Conservation (phyloP, 2,329 filamentous ascomycete genomes). For the Knufia petricola region DNA sequence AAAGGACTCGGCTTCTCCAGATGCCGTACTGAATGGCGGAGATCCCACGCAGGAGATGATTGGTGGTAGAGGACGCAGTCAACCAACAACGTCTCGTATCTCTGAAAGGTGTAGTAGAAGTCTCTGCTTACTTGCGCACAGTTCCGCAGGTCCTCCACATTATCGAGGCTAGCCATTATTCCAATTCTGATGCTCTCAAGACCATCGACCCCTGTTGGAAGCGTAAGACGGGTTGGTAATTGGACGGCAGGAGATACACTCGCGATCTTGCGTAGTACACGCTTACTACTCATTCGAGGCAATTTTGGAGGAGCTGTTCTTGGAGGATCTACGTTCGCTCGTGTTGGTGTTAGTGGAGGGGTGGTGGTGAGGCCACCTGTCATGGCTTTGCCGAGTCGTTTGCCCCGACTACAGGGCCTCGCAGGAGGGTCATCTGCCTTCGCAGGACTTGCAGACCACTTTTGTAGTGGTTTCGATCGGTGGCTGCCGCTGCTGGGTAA, state of each 20-base stretch:
- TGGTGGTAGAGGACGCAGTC: conserved; percentile 17
- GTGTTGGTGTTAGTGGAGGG: not conserved
- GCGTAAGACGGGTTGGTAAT: not conserved
- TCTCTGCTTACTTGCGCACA: conserved; percentile 21
- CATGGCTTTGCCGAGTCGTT: conserved; percentile 8
- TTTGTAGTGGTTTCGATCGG: not conserved
- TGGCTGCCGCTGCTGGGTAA: not conserved
- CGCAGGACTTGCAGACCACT: not conserved
- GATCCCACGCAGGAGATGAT: conserved; percentile 21
- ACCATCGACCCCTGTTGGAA: not conserved
- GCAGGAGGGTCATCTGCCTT: not conserved
- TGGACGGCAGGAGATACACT: too few species aligned
- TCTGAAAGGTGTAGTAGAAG: conserved; percentile 19
- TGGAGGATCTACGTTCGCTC: not conserved
- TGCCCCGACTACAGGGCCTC: conserved; percentile 3
- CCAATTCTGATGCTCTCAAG: conserved; percentile 2
- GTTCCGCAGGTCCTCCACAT: conserved; percentile 12
- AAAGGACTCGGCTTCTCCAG: conserved; percentile 15
- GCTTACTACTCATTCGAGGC: not conserved
- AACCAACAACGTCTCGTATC: conserved; percentile 20
- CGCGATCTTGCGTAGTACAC: not conserved
- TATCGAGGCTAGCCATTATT: conserved; percentile 5
- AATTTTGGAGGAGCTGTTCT: not conserved
- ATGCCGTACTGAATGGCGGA: conserved; percentile 16
- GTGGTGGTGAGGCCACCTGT: not conserved